Percentiles rank a stretch among this genome's conserved stretches.
Conservation (phyloP, 2,329 filamentous ascomycete genomes). For the Alternaria longipes region DNA sequence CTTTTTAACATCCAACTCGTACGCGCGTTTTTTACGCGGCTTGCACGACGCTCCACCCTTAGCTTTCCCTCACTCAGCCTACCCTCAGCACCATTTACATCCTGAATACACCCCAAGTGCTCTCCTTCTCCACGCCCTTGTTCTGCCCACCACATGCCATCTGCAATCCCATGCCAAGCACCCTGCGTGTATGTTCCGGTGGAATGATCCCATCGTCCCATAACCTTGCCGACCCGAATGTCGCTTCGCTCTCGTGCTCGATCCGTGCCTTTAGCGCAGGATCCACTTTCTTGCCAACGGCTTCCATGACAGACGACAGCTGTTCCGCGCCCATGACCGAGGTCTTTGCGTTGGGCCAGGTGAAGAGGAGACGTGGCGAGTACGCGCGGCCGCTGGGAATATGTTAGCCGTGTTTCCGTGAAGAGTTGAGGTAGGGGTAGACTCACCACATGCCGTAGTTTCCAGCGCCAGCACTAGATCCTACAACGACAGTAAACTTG, state of each 20-base stretch:
- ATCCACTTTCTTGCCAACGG: constrained; percentile 85
- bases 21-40: constrained; percentile 11
- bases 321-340: constrained; percentile 97
- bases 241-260: constrained; percentile 87
- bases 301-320: constrained; percentile 90
- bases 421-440: neutral
- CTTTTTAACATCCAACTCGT: neutral
- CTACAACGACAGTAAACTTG: constrained; percentile 97
- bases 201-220: constrained; percentile 73
- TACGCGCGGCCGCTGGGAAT: constrained; percentile 79
- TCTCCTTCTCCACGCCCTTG: constrained; percentile 45
- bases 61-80: neutral
- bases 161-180: constrained; percentile 59
- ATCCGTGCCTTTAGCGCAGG: constrained; percentile 84
- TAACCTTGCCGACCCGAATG: constrained; percentile 85
- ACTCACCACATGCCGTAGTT: constrained; percentile 95
- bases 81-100: constrained; percentile 38
- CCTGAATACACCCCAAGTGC: constrained; percentile 52
- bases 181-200: constrained; percentile 58
- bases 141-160: constrained; percentile 56
- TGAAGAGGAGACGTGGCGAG: constrained; percentile 89
- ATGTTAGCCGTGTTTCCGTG: constrained; percentile 1
- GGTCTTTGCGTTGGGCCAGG: constrained; percentile 97
- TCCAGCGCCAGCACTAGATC: constrained; percentile 88
- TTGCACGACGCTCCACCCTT: neutral